Evolutionary conservation across 495 filamentous ascomycete species (phyloP).

Genomic region (Extremus antarcticus): DNA sequence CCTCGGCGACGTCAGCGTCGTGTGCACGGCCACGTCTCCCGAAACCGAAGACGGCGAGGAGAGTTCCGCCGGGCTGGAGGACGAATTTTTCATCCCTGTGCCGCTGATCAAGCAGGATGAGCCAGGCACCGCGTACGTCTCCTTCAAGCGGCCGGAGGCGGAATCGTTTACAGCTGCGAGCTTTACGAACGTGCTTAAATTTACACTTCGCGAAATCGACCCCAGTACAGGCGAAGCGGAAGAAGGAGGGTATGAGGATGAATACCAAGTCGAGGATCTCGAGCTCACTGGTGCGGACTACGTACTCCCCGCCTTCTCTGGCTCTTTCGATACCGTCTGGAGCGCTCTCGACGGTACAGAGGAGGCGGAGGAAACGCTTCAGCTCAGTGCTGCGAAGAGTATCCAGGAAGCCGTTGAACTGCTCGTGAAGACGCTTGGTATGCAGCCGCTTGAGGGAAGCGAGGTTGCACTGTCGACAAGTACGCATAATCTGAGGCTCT

Average conservation of each 20-base stretch:
- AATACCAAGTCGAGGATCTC: conserved; percentile 93
- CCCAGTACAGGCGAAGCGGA: conserved; percentile 89
- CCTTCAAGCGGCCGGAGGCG: conserved; percentile 72
- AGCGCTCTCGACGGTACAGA: conserved; percentile 77
- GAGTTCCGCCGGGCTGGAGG: conserved; percentile 51
- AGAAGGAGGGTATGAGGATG: conserved; percentile 86
- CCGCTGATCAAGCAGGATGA: conserved; percentile 69
- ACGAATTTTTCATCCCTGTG: conserved; percentile 88
- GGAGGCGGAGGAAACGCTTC: conserved; percentile 83
- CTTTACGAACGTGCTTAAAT: conserved; percentile 90
- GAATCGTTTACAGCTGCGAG: conserved; percentile 62
- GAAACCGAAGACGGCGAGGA: conserved; percentile 60
- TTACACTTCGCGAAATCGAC: conserved; percentile 95
- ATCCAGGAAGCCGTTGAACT: conserved; percentile 93
- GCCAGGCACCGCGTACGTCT: conserved; percentile 87
- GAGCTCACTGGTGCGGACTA: conserved; percentile 89
- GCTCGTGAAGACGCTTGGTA: conserved; percentile 70
- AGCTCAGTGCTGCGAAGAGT: conserved; percentile 78
- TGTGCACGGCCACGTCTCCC: conserved; percentile 55
- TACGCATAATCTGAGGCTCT: conserved; percentile 89
- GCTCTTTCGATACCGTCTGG: conserved; percentile 96
- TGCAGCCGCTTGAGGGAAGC: conserved; percentile 89
- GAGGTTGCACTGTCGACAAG: conserved; percentile 77
- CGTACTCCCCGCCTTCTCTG: conserved; percentile 81
- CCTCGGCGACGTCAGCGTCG: conserved; percentile 80